Conservation (phyloP, 768 basidiomycete genomes). For the Pisolithus orientalis region DNA sequence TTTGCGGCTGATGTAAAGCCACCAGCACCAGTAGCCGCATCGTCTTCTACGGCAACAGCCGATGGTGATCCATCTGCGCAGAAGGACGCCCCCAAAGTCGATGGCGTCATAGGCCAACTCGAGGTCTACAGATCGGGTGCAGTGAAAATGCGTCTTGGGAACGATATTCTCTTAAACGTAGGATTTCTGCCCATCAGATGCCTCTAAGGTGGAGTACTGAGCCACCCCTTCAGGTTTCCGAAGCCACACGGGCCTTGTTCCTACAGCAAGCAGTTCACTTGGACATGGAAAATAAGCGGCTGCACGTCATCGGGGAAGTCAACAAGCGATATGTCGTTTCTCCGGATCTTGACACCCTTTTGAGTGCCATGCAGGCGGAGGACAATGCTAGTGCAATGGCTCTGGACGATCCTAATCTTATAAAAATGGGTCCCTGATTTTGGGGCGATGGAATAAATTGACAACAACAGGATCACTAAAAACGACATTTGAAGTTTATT, state of each 20-base stretch:
- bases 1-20: slow-evolving; percentile 59
- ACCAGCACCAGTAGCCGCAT: slow-evolving; percentile 25
- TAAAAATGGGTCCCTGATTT: slow-evolving; percentile 43
- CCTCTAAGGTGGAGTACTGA: neutral
- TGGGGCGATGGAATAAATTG: neutral
- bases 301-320: slow-evolving; percentile 79
- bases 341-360: slow-evolving; percentile 73
- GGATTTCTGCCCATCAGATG: neutral
- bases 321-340: slow-evolving; percentile 80
- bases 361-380: slow-evolving; percentile 56
- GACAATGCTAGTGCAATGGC: slow-evolving; percentile 30
- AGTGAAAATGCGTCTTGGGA: slow-evolving; percentile 78
- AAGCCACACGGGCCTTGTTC: slow-evolving; percentile 81
- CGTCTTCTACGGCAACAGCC: slow-evolving; percentile 16
- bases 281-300: slow-evolving; percentile 49
- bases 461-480: neutral
- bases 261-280: slow-evolving; percentile 81
- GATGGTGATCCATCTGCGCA: slow-evolving; percentile 16
- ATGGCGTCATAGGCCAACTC: slow-evolving; percentile 78
- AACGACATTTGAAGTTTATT: neutral
- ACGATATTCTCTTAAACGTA: slow-evolving; percentile 82
- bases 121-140: slow-evolving; percentile 82
- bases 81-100: slow-evolving; percentile 36
- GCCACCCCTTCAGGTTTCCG: slow-evolving; percentile 50
- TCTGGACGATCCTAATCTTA: slow-evolving; percentile 41